Conservation (phyloP, 176 grass and related monocot species). For the Hsuehochloa calcarea region DNA sequence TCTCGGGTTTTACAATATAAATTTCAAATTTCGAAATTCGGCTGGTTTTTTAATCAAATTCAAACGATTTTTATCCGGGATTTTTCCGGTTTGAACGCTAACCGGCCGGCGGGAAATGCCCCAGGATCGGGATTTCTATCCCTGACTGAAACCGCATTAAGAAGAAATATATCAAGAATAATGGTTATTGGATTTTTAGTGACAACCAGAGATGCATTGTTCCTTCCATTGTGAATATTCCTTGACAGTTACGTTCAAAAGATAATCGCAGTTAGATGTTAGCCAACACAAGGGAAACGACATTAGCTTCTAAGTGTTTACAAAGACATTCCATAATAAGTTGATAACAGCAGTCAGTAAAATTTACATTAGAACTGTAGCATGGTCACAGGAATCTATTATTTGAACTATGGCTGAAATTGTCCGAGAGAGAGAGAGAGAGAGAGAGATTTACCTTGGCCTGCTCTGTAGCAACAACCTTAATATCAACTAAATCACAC, state of each 20-base stretch:
- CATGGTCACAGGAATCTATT: background rate
- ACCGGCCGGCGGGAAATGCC: too few species aligned
- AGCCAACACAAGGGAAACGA: background rate
- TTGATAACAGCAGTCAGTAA: background rate
- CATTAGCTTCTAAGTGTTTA: background rate
- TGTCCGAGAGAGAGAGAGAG: background rate
- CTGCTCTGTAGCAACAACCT: slow-evolving; percentile 81
- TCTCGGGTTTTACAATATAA: too few species aligned
- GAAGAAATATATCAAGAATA: background rate
- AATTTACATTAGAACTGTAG: background rate
- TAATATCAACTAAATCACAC: slow-evolving; percentile 80
- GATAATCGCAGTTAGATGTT: background rate
- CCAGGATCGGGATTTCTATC: too few species aligned
- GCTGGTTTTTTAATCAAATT: too few species aligned
- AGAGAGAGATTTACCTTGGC: slow-evolving; percentile 55
- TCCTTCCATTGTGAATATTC: background rate
- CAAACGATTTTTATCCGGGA: too few species aligned
- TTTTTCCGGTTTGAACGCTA: too few species aligned
- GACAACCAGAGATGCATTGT: background rate
- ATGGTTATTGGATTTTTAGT: background rate
- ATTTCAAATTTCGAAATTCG: too few species aligned
- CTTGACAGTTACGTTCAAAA: background rate
- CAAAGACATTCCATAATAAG: background rate
- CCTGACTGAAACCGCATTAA: background rate
- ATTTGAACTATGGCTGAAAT: background rate